These are phyloP conservation scores for Coemansia sp. DNA, from an alignment of 371 early-diverging fungal genomes.

Conservation along the genomic window DNA sequence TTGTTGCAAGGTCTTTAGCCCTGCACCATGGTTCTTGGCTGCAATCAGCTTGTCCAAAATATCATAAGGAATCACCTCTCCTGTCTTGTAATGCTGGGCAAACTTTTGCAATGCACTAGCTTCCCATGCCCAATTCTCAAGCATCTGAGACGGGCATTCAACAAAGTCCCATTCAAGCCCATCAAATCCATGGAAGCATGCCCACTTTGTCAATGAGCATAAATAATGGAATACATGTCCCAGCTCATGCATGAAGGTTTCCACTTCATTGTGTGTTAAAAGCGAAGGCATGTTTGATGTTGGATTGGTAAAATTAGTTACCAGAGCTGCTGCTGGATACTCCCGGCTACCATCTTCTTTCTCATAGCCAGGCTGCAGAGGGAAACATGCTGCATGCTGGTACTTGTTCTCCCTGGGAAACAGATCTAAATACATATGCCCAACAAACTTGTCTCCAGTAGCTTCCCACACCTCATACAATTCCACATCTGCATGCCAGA, in stretches of 20 bases:
- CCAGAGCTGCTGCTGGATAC: not conserved
- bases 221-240: slow-evolving; percentile 66
- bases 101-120: slow-evolving; percentile 64
- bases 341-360: not conserved
- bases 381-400: slow-evolving; percentile 19
- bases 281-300: slow-evolving; percentile 30
- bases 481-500: slow-evolving; percentile 16
- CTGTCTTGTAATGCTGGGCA: slow-evolving; percentile 67
- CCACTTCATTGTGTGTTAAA: slow-evolving; percentile 79
- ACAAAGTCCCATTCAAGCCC: slow-evolving; percentile 79
- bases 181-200: slow-evolving; percentile 72
- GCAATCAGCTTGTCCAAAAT: slow-evolving; percentile 56
- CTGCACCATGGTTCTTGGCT: not conserved
- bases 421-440: slow-evolving; percentile 75
- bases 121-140: slow-evolving; percentile 86
- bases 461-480: slow-evolving; percentile 61
- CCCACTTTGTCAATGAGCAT: slow-evolving; percentile 67
- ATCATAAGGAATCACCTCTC: slow-evolving; percentile 68
- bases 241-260: slow-evolving; percentile 74
- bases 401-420: slow-evolving; percentile 72
- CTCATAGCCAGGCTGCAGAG: not conserved
- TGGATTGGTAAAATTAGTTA: not conserved
- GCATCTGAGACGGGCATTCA: slow-evolving; percentile 86
- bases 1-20: not conserved
- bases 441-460: slow-evolving; percentile 57